phyloP scores from a whole-genome alignment of 2,329 filamentous ascomycete genomes.

The Dryadomyces sulphureus region DNA sequence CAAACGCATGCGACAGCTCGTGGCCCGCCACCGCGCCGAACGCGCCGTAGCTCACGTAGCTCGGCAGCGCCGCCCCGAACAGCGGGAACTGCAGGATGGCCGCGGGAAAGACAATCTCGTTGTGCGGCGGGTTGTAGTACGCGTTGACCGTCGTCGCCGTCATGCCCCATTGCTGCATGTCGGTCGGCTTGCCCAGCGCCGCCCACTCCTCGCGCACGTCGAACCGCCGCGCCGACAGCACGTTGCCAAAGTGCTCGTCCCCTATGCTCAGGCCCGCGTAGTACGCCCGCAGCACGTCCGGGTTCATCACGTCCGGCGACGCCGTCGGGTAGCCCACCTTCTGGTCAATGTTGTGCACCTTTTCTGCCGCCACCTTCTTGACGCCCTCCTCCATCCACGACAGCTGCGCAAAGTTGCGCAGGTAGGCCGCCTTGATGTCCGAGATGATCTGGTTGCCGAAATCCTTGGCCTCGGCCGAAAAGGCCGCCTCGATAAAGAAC shows the following conservation, averaged over 20 bases:
- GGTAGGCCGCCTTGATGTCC: conserved; percentile 54
- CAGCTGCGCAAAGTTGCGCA: conserved; percentile 39
- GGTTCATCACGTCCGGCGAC: conserved; percentile 43
- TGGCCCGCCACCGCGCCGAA: conserved; percentile 55
- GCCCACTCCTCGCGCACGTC: conserved; percentile 36
- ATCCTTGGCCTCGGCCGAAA: conserved; percentile 49
- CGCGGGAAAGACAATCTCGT: conserved; percentile 55
- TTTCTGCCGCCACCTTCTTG: conserved; percentile 43
- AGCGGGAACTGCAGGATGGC: conserved; percentile 56
- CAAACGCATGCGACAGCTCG: conserved; percentile 57
- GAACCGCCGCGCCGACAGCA: conserved; percentile 33
- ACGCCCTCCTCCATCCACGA: conserved; percentile 52
- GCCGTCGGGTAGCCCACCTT: conserved; percentile 53
- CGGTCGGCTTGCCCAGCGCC: conserved; percentile 41
- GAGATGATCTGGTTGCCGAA: conserved; percentile 56
- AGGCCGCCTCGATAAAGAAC: conserved; percentile 56
- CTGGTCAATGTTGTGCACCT: conserved; percentile 51
- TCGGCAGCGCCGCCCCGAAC: conserved; percentile 46
- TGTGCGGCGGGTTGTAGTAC: conserved; percentile 49
- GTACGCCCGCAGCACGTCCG: conserved; percentile 37
- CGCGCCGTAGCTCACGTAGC: conserved; percentile 54
- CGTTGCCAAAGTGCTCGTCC: conserved; percentile 42
- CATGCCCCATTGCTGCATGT: conserved; percentile 47
- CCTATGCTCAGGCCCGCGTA: conserved; percentile 39
- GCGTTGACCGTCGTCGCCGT: conserved; percentile 49